Base-by-base conservation (phyloP, 2,329 filamentous ascomycete species). In the Exophiala aquamarina region DNA sequence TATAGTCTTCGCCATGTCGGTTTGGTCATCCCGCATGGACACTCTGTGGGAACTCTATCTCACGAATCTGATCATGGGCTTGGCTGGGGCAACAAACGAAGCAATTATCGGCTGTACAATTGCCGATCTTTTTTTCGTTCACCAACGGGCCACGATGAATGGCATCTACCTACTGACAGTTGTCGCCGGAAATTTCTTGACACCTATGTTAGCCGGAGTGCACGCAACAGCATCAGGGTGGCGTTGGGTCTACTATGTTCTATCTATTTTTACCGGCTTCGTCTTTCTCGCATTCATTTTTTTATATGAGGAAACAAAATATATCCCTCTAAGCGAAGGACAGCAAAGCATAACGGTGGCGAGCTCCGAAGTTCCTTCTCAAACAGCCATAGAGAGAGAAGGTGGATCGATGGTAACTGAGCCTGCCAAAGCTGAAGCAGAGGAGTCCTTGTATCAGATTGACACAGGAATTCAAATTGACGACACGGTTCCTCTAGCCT, bases 71-170 rank as follows among this genome's bases (percentile, higher is more conserved):
- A 8, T 41, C 4, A 3, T 6, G 11, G 38, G 38, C 2, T 14
- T 41, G 6, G 38, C 15, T n/a, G 38, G 38, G 13, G 9, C 15
- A 3, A 17, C 29, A 11, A 17, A n/a, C 11, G 23, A 41, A 9
- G 29, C 38, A 14, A 41, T 41, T n/a, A 10, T 21, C n/a, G n/a
- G n/a, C n/a, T n/a, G n/a, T n/a, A 72, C 69, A 1, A 66, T 76
- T 48, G 64, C 66, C 8, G 73, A 76, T 54, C 46, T 76, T n/a
- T 76, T 74, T 58, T 76, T 75, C 45, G 66, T 76, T 3, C 72
- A 76, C 45, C 66, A 76, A 37, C 67, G 70, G 17, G 73, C 70
- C 0, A 63, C 65, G 3, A 73, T 74, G 70, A 79, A 78, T 50
- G 65, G 63, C 1, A 63, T 73, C 10, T 79, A 76, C 46, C 63